phyloP scores from a whole-genome alignment of 169 alveolate species.

The Miamiensis avidus region DNA sequence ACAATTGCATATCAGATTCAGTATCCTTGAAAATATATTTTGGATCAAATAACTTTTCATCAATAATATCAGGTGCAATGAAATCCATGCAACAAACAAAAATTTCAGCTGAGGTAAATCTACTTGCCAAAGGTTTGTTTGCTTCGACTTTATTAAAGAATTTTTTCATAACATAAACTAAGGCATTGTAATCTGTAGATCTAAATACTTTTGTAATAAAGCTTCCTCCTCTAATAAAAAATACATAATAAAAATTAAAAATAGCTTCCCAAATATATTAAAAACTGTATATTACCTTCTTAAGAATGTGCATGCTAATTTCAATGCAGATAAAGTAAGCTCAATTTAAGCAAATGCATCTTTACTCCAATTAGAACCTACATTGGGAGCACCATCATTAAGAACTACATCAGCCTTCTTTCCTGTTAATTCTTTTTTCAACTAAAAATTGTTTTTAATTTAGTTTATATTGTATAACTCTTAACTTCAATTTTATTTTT shows the following conservation, averaged over 20 bases:
- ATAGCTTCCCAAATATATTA: conserved; percentile 66
- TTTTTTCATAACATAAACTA: conserved; percentile 96
- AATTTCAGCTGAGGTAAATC: conserved; percentile 98
- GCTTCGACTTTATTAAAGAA: conserved; percentile 96
- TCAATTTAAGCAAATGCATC: conserved; percentile 98
- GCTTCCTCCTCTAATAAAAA: conserved; percentile 88
- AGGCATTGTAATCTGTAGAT: conserved; percentile 95
- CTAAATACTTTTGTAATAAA: conserved; percentile 94
- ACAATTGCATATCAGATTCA: conserved; percentile 55
- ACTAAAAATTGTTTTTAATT: conserved; percentile 32
- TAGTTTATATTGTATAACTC: neutral
- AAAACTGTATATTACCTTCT: no score
- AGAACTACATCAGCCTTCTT: conserved; percentile 96
- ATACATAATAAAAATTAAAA: no score
- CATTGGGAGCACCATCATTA: conserved; percentile 99
- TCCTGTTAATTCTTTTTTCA: conserved; percentile 82
- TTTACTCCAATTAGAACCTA: conserved; percentile 97
- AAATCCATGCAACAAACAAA: conserved; percentile 95
- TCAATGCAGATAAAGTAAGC: conserved; percentile 92
- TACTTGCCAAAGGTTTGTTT: conserved; percentile 97
- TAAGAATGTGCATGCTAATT: conserved; percentile 91
- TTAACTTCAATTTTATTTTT: neutral
- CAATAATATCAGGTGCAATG: conserved; percentile 93
- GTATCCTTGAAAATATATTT: conserved; percentile 90
- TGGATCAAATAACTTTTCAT: conserved; percentile 96